Base-by-base conservation (phyloP, 805 yeast genomes). In the Peterozyma xylosa region DNA sequence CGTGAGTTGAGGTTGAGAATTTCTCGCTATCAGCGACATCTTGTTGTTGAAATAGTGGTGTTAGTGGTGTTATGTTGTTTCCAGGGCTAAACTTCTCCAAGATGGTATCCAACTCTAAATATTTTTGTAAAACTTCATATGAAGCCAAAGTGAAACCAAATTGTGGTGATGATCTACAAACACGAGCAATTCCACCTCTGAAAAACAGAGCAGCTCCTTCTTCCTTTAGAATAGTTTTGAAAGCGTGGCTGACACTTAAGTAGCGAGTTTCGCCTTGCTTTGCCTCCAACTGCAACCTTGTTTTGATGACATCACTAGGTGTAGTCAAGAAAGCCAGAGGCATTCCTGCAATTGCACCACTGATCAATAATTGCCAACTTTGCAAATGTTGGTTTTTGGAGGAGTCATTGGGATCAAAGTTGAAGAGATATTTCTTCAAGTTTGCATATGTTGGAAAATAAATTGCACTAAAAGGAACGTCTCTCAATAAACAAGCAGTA, bases 81-180 rank as follows among this genome's bases (percentile, higher is more conserved):
- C 27, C 27, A 21, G 27, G 27, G 27, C 27, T 21, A 21, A 21
- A 21, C 27, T 21, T 21, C 27, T 21, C 27, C 27, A 21, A 21
- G 7, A 21, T 21, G 4, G 27, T 21, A 21, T 21, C 27, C 27
- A 21, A 21, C 27, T 21, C 27, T 21, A 88, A 70, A 55, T 82
- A 56, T 39, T 73, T 76, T 61, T 91, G 96, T 63, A 91, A 80
- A 32, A 93, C 64, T 64, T 91, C 99, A 66, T 93, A 91, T 21
- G 96, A 90, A n/a, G 98, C 98, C 56, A 91, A 74, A 5, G 99
- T 91, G 67, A 90, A 90, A 44, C 98, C 99, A 63, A 91, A 91
- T 65, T 91, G 99, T 7, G 99, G 99, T 1, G 97, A 89, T 5
- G 97, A 90, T 66, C 98, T 78, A 57, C 89, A 71, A 35, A 91